Conservation (phyloP, 2,329 filamentous ascomycete genomes). For the Nemania abortiva region DNA sequence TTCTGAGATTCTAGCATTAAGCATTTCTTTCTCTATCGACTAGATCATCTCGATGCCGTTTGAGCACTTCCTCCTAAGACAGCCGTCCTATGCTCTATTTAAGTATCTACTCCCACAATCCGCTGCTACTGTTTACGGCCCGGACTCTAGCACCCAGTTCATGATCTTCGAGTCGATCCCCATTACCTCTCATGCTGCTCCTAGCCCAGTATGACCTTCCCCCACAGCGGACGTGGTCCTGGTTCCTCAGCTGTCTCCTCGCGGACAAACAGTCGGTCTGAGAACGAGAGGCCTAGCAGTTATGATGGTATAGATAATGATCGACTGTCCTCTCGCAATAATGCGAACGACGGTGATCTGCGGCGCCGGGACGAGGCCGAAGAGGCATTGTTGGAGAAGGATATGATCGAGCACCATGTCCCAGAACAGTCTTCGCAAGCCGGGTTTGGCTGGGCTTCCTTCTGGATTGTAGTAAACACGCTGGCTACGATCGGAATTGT, state of each 20-base stretch:
- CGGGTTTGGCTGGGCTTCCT: constrained; percentile 56
- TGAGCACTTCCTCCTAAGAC: constrained; percentile 20
- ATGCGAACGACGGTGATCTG: constrained; percentile 54
- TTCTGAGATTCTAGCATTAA: constrained; percentile 7
- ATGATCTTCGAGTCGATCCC: constrained; percentile 3
- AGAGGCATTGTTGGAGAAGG: constrained; percentile 55
- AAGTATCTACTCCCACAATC: constrained; percentile 9
- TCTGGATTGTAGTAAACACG: constrained; percentile 73
- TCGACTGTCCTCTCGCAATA: constrained; percentile 49
- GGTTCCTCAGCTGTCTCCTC: constrained; percentile 52
- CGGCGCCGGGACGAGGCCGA: constrained; percentile 55
- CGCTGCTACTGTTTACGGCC: not conserved
- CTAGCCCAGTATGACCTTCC: constrained; percentile 43
- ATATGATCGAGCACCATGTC: constrained; percentile 49
- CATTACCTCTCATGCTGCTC: constrained; percentile 28
- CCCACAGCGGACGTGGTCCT: constrained; percentile 37
- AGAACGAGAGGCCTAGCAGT: constrained; percentile 48
- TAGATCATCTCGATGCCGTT: not conserved
- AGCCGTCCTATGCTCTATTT: constrained; percentile 10
- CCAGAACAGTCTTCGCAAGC: constrained; percentile 51
- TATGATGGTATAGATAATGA: constrained; percentile 51
- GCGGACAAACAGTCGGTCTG: constrained; percentile 53
- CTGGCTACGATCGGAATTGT: constrained; percentile 73
- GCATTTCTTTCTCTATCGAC: constrained; percentile 7
- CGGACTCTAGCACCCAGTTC: not conserved